Base-by-base conservation (phyloP, 2,329 filamentous ascomycete species). In the Tolypocladium inflatum region DNA sequence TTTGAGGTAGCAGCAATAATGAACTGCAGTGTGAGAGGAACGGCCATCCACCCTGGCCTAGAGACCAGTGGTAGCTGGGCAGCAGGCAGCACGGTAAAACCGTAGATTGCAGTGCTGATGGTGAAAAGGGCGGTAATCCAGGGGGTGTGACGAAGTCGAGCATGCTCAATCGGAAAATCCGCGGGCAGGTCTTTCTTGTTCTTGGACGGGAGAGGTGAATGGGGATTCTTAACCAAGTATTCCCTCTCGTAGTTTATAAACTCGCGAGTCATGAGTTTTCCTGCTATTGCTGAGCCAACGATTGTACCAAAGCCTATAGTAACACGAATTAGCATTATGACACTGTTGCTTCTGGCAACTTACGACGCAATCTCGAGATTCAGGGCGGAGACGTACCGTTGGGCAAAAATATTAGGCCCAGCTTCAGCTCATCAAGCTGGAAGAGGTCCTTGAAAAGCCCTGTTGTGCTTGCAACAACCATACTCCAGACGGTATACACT, bases 161-260 rank as follows among this genome's bases (percentile, higher is more conserved):
- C 69, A 15, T 67, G 67, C 60, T 77, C 77, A 59, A 79, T 73
- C 1, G 74, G 74, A 56, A 79, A 79, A 55, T 76, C 71, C 0
- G 65, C 54, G 15, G 57, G 50, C 67, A 66, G 0, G 64, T 60
- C 54, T 70, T 61, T 48, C 15, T 54, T 56, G 50, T 58, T 51
- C 35, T 39, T 41, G 30, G 50, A 64, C 62, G 23, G 35, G 15
- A 33, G 43, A 19, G 51, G 55, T 26, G 54, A 19, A 23, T 39
- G 33, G n/a, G 55, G 50, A 4, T 62, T 64, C 60, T 70, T 64
- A 1, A 65, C 59, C 62, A 67, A 59, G 62, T 71, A 66, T 61
- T 66, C 11, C 59, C 64, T 42, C 56, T 66, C 68, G 65, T 65
- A 57, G 10, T 45, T 54, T 42, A 57, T 55, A 52, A 72, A 75